A percentile compares a stretch with the other conserved stretches of the same genome.
Evolutionary conservation across 2,329 filamentous ascomycete species (phyloP).

Genomic region (Bimuria novae-zelandiae): DNA sequence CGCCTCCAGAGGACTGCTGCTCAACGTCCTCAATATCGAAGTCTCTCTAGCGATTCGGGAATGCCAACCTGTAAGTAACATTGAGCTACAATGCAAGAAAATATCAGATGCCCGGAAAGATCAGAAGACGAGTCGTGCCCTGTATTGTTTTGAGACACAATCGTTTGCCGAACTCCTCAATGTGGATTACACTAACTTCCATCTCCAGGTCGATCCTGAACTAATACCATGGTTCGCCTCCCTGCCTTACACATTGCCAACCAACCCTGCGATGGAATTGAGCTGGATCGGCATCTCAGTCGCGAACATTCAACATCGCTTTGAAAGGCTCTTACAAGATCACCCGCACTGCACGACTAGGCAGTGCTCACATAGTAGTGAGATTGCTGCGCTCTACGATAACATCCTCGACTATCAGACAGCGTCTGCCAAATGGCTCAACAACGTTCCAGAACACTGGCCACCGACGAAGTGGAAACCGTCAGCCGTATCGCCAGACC

Average conservation of each 20-base stretch:
- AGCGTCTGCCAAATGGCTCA: not conserved
- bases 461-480: not conserved
- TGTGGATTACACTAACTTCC: not conserved
- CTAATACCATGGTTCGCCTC: not conserved
- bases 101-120: no score
- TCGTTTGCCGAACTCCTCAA: no score
- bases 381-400: not conserved
- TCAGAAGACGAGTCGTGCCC: no score
- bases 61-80: not conserved
- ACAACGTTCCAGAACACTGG: not conserved
- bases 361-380: not conserved
- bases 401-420: not conserved
- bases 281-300: not conserved
- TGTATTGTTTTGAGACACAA: no score
- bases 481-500: not conserved
- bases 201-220: not conserved
- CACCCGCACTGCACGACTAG: not conserved
- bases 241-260: not conserved
- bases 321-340: not conserved
- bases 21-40: constrained; percentile 3
- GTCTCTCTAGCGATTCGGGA: constrained; percentile 1
- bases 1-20: not conserved
- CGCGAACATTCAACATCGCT: not conserved
- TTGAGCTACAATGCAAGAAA: no score
- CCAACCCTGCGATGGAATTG: not conserved